Base-by-base conservation (phyloP, 805 yeast species). In the Pichia membranifaciens region DNA sequence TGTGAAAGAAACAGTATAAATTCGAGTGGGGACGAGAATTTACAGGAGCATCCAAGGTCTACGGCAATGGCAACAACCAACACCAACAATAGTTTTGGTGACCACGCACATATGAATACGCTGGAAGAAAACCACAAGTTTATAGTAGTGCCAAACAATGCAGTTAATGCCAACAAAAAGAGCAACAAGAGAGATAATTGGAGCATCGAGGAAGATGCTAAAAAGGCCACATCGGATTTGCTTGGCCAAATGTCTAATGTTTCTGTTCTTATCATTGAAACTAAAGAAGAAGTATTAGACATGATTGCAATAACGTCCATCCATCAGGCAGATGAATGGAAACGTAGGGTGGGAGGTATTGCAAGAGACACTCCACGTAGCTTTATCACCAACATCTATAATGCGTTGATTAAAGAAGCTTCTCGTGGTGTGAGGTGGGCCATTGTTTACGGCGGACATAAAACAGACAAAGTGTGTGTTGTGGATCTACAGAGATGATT, bases 311-410 rank as follows among this genome's bases (percentile, higher is more conserved):
- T 83, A 2, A 84, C 90, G 0, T 83, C 95, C 0, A 65, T 87
- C n/a, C 71, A 73, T 25, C 88, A 79, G 52, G 82, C 79, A 43
- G 95, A 87, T 51, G 91, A 87, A 72, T 82, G 88, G 87, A 69
- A 83, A 44, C 75, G 95, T 56, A 84, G 86, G 54, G 88, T 91
- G 4, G 86, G 90, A 7, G 88, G 91, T 17, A 78, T 84, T 3
- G 81, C 87, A n/a, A 85, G 80, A 56, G 71, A 93, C 4, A 74
- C 82, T 1, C 95, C 96, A 15, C 74, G 88, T 62, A 87, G 89
- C 46, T 90, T 84, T 66, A 82, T 91, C 9, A 68, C 78, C 17
- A 82, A 80, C 48, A 82, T 93, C 13, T 84, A 84, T 62, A 80
- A 77, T 52, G 78, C 87, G 1, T 71, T 91, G 42, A 69, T 76